Conservation (phyloP, 1,139 yeast genomes). For the Spathaspora sp. region DNA sequence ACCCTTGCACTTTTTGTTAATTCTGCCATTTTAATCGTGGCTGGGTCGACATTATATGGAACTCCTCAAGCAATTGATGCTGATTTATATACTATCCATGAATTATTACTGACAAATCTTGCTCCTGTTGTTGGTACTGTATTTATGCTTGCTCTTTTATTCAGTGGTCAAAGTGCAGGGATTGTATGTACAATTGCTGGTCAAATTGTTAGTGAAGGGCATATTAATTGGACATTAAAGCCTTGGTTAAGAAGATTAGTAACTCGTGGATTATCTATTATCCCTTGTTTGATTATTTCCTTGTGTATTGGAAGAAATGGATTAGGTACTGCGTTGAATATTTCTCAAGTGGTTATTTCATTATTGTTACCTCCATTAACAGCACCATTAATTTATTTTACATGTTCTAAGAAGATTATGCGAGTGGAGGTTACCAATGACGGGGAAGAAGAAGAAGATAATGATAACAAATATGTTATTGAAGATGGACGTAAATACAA, state of each 20-base stretch:
- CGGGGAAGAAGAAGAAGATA: slow-evolving; percentile 11
- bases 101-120: slow-evolving; percentile 52
- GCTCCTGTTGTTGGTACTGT: slow-evolving; percentile 76
- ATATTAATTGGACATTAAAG: slow-evolving; percentile 67
- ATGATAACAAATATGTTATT: slow-evolving; percentile 10
- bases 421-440: slow-evolving; percentile 35
- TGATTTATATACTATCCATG: slow-evolving; percentile 69
- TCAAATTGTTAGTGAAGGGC: slow-evolving; percentile 83
- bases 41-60: slow-evolving; percentile 71
- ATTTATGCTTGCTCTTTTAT: slow-evolving; percentile 71
- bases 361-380: slow-evolving; percentile 70
- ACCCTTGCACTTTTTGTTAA: slow-evolving; percentile 79
- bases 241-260: slow-evolving; percentile 78
- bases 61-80: slow-evolving; percentile 69
- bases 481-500: slow-evolving; percentile 24
- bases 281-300: slow-evolving; percentile 70
- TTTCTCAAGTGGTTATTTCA: slow-evolving; percentile 75
- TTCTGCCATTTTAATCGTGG: slow-evolving; percentile 70
- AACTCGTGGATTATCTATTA: slow-evolving; percentile 68
- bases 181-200: slow-evolving; percentile 88
- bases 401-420: slow-evolving; percentile 66
- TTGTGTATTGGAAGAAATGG: slow-evolving; percentile 65
- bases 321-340: slow-evolving; percentile 61
- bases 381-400: slow-evolving; percentile 76
- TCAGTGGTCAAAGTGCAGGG: slow-evolving; percentile 82